Conservation (phyloP, 805 yeast species). For the Wickerhamomyces hampshirensis region DNA sequence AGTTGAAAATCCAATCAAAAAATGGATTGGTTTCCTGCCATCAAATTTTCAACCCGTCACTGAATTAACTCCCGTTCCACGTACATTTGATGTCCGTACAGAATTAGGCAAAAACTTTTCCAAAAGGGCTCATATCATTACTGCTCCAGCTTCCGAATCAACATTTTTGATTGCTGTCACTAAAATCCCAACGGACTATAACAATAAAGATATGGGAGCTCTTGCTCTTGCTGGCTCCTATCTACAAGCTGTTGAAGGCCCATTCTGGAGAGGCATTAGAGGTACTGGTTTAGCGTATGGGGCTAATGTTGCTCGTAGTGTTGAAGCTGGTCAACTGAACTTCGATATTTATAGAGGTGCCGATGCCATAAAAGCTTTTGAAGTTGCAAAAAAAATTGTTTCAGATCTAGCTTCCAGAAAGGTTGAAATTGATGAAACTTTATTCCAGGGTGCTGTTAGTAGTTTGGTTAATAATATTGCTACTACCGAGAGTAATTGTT, state of each 20-base stretch:
- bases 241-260: constrained; percentile 88
- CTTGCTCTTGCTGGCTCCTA: constrained; percentile 71
- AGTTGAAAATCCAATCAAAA: constrained; percentile 49
- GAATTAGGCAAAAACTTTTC: constrained; percentile 49
- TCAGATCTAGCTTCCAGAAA: constrained; percentile 52
- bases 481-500: constrained; percentile 56
- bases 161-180: constrained; percentile 61
- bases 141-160: constrained; percentile 83
- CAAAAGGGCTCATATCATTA: constrained; percentile 53
- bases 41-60: background rate
- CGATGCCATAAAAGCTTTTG: constrained; percentile 61
- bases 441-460: constrained; percentile 70
- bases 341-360: constrained; percentile 78
- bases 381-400: constrained; percentile 62
- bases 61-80: constrained; percentile 39
- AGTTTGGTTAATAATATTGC: constrained; percentile 72
- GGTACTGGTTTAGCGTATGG: constrained; percentile 96
- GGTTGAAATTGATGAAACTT: constrained; percentile 47
- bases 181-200: constrained; percentile 50
- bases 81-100: constrained; percentile 49
- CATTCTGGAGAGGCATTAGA: constrained; percentile 93
- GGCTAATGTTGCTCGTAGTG: constrained; percentile 52
- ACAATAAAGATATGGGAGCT: constrained; percentile 59
- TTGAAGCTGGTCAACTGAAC: constrained; percentile 63
- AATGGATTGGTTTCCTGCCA: constrained; percentile 43